Evolutionary conservation across 768 basidiomycete species (phyloP).

Genomic region (Macrolepiota fuliginosa): DNA sequence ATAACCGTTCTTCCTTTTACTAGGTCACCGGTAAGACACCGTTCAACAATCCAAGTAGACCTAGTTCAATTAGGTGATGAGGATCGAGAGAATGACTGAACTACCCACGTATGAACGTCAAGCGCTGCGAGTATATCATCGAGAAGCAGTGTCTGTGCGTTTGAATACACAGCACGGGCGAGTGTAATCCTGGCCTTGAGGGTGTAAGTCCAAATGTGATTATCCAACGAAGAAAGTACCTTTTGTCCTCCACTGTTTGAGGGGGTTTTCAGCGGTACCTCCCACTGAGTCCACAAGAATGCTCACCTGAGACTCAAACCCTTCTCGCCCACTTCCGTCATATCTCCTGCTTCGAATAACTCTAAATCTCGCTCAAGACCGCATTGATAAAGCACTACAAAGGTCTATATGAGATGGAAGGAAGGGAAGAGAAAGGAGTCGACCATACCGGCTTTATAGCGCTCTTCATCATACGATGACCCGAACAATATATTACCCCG

Average conservation of each 20-base stretch:
- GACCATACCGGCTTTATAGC: slow-evolving; percentile 57
- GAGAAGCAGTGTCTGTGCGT: slow-evolving; percentile 59
- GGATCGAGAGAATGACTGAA: neutral
- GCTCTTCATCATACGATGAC: slow-evolving; percentile 66
- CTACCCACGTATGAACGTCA: slow-evolving; percentile 34
- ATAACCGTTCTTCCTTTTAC: slow-evolving; percentile 79
- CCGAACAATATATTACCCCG: slow-evolving; percentile 85
- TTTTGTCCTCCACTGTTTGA: slow-evolving; percentile 44
- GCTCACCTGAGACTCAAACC: slow-evolving; percentile 48
- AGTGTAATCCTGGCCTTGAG: slow-evolving; percentile 43
- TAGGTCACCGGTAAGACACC: slow-evolving; percentile 79
- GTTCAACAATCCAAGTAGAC: slow-evolving; percentile 74
- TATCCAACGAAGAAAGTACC: slow-evolving; percentile 11
- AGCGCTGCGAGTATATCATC: slow-evolving; percentile 75
- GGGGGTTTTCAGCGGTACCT: neutral
- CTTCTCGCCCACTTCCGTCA: slow-evolving; percentile 72
- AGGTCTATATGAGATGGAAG: neutral
- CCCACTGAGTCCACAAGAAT: neutral
- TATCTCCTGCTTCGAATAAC: slow-evolving; percentile 64
- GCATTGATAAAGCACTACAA: slow-evolving; percentile 62
- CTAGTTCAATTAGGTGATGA: slow-evolving; percentile 44
- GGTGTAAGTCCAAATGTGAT: neutral
- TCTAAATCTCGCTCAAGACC: slow-evolving; percentile 72
- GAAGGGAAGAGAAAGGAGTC: neutral
- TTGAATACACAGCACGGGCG: slow-evolving; percentile 44